Percentiles rank a stretch among this genome's conserved stretches.
These are phyloP conservation scores for Termitomyces sp. DNA, from an alignment of 768 basidiomycete species.

Conservation along the genomic window DNA sequence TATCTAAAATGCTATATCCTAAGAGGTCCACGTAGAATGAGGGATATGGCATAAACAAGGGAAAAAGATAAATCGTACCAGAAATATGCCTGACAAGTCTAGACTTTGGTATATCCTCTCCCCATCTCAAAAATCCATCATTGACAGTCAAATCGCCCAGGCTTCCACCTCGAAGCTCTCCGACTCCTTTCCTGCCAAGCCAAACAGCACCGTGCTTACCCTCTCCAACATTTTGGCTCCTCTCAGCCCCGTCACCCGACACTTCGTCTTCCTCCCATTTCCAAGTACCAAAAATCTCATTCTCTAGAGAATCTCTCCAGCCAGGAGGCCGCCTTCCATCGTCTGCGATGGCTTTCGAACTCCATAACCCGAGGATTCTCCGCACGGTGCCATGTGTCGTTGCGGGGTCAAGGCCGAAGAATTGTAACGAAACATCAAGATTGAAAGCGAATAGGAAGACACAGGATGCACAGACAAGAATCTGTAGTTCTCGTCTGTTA, in stretches of 20 bases:
- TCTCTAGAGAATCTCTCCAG: conserved; percentile 56
- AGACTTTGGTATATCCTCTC: conserved; percentile 47
- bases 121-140: conserved; percentile 55
- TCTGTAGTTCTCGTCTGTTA: conserved; percentile 65
- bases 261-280: conserved; percentile 56
- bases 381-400: conserved; percentile 32
- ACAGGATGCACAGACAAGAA: conserved; percentile 60
- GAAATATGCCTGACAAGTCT: conserved; percentile 58
- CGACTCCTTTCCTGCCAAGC: conserved; percentile 28
- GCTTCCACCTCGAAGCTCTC: conserved; percentile 17
- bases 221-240: conserved; percentile 34
- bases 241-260: conserved; percentile 48
- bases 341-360: conserved; percentile 27
- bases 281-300: conserved; percentile 66
- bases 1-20: conserved; percentile 86
- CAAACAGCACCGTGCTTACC: conserved; percentile 41
- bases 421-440: conserved; percentile 56
- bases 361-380: conserved; percentile 33
- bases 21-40: background rate
- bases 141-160: conserved; percentile 37
- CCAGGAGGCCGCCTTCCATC: conserved; percentile 47
- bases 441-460: conserved; percentile 72
- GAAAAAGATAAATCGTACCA: conserved; percentile 34
- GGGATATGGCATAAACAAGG: background rate
- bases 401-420: conserved; percentile 40